Conservation (phyloP, 2,329 filamentous ascomycete genomes). For the Zasmidium angulare region DNA sequence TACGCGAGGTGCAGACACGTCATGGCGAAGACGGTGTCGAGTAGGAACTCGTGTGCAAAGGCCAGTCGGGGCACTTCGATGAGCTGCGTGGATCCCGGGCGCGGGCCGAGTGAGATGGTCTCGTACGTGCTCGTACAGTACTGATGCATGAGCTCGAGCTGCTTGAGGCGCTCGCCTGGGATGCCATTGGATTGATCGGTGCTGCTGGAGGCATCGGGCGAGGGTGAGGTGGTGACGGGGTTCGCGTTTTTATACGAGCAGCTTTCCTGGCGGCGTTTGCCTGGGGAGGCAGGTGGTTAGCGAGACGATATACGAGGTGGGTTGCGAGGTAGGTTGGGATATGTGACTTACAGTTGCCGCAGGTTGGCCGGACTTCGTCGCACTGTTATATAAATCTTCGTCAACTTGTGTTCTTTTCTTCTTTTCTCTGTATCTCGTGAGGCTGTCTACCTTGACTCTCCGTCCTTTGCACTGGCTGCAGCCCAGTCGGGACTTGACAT, state of each 20-base stretch:
- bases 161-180: constrained; percentile 14
- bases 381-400: constrained; percentile 10
- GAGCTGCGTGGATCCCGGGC: not conserved
- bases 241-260: constrained; percentile 24
- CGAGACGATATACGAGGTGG: not conserved
- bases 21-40: constrained; percentile 25
- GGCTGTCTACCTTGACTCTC: constrained; percentile 26
- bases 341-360: constrained; percentile 16
- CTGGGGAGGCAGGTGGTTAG: constrained; percentile 6
- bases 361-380: constrained; percentile 20
- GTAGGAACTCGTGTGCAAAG: constrained; percentile 19
- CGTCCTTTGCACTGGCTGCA: constrained; percentile 30
- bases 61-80: constrained; percentile 22
- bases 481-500: constrained; percentile 27
- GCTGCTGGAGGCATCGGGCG: constrained; percentile 10
- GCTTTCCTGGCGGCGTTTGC: constrained; percentile 21
- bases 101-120: constrained; percentile 5
- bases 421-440: not conserved
- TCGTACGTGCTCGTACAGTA: constrained; percentile 21
- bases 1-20: constrained; percentile 24
- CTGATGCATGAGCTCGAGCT: constrained; percentile 27
- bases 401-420: not conserved
- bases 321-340: not conserved
- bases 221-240: constrained; percentile 9
- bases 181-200: constrained; percentile 8